Base-by-base conservation (phyloP, 2,329 filamentous ascomycete genomes). In the Aspergillus pseudoviridinutans region DNA sequence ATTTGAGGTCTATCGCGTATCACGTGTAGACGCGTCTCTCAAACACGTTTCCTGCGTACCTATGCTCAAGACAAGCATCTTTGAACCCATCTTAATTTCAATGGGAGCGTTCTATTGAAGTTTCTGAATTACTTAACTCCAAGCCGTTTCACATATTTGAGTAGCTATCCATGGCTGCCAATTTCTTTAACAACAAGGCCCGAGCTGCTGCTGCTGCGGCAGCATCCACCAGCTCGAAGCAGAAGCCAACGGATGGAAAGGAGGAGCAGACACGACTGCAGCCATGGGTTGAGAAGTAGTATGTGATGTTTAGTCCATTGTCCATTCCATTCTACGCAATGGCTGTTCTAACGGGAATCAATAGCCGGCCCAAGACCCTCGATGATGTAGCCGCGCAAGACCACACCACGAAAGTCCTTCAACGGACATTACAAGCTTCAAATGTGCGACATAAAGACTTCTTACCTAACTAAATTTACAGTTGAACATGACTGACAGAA, bases 201-300 rank as follows among this genome's bases (percentile, higher is more conserved):
- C 87, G 93, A 49, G 83, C 86, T 61, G 81, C 81, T 44, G 83
- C 80, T 38, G 91, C 91, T 71, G 89, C 88, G 2, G 41, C 10
- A 54, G 89, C 87, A 10, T 87, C 89, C n/a, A 88, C 85, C 73
- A 82, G 82, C 58, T 76, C 83, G 22, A 85, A 88, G 49, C 82
- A 82, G 54, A 96, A 93, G 75, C 75, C 81, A 55, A 82, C 87
- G 63, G 83, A 79, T 32, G 76, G 79, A 58, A 82, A 80, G 69
- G 88, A 84, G 70, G 85, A 89, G 58, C 80, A 80, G 29, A 82
- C 82, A 64, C 84, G 84, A 69, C 81, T 87, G 65, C 93, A 97
- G 71, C 94, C 94, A 68, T 99, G 94, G 94, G 93, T 97, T 54
- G 94, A 97, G 80, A 97, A 97, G 90, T 97, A 97, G 93, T 96